Base-by-base conservation (phyloP, 805 yeast genomes). In the Metschnikowia borealis region DNA sequence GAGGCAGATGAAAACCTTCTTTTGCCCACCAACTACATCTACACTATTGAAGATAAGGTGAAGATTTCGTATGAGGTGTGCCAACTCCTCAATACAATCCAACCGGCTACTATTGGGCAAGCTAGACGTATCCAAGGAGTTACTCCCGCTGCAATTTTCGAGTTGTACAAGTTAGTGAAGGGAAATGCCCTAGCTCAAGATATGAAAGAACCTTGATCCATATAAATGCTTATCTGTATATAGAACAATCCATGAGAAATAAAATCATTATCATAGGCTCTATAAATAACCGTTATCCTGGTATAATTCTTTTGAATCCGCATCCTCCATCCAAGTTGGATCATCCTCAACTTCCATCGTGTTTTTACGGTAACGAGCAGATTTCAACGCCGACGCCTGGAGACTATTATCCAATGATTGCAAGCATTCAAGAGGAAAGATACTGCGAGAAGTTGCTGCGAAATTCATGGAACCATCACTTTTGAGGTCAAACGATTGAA, bases 81-180 rank as follows among this genome's bases (percentile, higher is more conserved):
- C 50, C 74, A 72, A 15, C 68, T 87, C 10, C 71, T 94, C 48
- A 87, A 89, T 59, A 75, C 77, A 10, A 82, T 89, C 14, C 85
- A 87, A 54, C 99, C 99, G 0, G 81, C 81, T 48, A 94, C 97
- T 0, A 81, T 94, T 41, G 98, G 98, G 0, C 98, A 94, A 64
- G 98, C 98, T 0, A 78, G 96, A 63, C 76, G 98, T 58, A 86
- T 92, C 11, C 96, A 94, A 61, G 98, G 99, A 0, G 83, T 94
- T 2, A 92, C 98, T 0, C 96, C 98, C 0, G 92, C 97, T 0
- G 94, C 97, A 0, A 73, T 89, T 15, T 86, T 89, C 55, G 95
- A 88, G 62, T 73, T 91, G 43, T 87, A 84, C 62, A 74, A 83
- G 53, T 64, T 85, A 49, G 76, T 76, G 6, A 70, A 65, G 48